A percentile compares a stretch with the other conserved stretches of the same genome.
These are phyloP conservation scores for Suillus subalutaceus DNA, from an alignment of 768 basidiomycete genomes.

Conservation along the genomic window DNA sequence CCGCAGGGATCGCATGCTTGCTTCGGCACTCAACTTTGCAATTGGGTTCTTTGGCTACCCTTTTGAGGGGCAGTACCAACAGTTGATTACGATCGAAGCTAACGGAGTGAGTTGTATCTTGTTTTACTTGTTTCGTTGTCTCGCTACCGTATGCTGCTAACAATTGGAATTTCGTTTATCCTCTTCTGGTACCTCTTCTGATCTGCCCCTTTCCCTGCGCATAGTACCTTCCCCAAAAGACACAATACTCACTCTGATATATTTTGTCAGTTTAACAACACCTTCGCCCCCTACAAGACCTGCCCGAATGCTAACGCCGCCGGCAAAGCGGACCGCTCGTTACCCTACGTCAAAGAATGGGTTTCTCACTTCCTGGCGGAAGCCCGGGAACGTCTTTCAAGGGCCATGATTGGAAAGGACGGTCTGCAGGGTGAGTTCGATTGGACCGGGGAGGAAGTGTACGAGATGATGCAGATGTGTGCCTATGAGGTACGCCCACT, in stretches of 20 bases:
- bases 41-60: slow-evolving; percentile 81
- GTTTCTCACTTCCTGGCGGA: slow-evolving; percentile 68
- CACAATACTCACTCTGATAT: not conserved
- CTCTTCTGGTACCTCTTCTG: not conserved
- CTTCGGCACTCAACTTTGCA: slow-evolving; percentile 67
- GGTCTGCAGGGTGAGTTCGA: slow-evolving; percentile 49
- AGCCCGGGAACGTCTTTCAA: slow-evolving; percentile 57
- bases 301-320: slow-evolving; percentile 62
- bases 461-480: slow-evolving; percentile 80
- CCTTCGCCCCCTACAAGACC: slow-evolving; percentile 84
- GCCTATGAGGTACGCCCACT: slow-evolving; percentile 69
- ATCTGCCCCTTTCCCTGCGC: not conserved
- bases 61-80: slow-evolving; percentile 70
- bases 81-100: slow-evolving; percentile 75
- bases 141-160: too few species aligned
- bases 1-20: slow-evolving; percentile 69
- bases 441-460: slow-evolving; percentile 69
- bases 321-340: slow-evolving; percentile 58
- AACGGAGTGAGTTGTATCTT: slow-evolving; percentile 47
- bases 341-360: slow-evolving; percentile 67
- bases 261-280: slow-evolving; percentile 69
- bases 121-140: slow-evolving; percentile 14
- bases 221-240: not conserved
- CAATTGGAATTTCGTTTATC: slow-evolving; percentile 19
- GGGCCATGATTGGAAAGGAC: slow-evolving; percentile 3